phyloP scores from a whole-genome alignment of 345 rosid genomes.

The Bruguiera sexangula region DNA sequence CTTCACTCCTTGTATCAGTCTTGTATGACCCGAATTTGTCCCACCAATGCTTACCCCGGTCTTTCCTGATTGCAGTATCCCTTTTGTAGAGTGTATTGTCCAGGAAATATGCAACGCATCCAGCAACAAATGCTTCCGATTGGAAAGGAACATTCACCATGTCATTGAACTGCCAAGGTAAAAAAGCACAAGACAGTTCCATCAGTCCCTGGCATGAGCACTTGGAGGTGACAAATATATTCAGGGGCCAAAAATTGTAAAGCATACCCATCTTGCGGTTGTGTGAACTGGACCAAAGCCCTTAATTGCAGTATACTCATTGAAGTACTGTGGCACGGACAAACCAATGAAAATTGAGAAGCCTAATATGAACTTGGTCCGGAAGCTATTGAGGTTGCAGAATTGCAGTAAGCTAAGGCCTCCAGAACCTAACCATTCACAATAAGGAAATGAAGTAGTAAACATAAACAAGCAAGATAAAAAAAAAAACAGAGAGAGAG shows the following conservation, averaged over 20 bases:
- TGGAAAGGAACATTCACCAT: conserved; percentile 86
- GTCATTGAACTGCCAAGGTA: conserved; percentile 75
- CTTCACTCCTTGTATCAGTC: conserved; percentile 68
- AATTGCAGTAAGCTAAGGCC: conserved; percentile 89
- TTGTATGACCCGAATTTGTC: conserved; percentile 67
- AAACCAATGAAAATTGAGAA: conserved; percentile 87
- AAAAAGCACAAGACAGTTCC: neutral
- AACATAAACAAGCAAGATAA: neutral
- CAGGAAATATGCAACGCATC: conserved; percentile 67
- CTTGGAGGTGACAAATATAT: neutral
- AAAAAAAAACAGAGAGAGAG: neutral
- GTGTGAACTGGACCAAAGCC: conserved; percentile 90
- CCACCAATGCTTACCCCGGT: conserved; percentile 98
- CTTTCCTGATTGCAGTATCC: conserved; percentile 59
- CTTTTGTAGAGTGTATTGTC: conserved; percentile 67
- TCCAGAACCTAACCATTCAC: conserved; percentile 56
- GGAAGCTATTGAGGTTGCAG: conserved; percentile 91
- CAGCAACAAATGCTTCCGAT: conserved; percentile 88
- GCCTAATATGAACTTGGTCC: conserved; percentile 69
- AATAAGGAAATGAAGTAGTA: conserved; percentile 1
- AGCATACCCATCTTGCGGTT: conserved; percentile 74
- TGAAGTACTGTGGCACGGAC: conserved; percentile 90
- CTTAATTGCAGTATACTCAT: conserved; percentile 75
- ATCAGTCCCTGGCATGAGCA: conserved; percentile 3
- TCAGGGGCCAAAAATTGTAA: conserved; percentile 1